These are phyloP conservation scores for Millerozyma acaciae DNA, from an alignment of 805 yeast species.

Conservation along the genomic window DNA sequence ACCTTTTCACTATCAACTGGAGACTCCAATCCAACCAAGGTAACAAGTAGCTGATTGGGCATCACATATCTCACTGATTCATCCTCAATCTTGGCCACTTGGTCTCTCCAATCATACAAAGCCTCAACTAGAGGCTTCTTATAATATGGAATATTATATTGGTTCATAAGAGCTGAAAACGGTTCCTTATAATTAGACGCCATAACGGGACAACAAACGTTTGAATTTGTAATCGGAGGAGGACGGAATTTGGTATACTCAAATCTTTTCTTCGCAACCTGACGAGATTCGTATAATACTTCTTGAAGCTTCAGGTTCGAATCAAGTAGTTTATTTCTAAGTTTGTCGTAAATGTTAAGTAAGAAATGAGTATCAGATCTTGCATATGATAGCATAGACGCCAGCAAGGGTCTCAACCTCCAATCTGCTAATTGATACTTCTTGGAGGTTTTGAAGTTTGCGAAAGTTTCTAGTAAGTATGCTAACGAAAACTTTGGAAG, in stretches of 20 bases:
- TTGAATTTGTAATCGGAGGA: conserved; percentile 11
- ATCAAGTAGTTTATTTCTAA: conserved; percentile 58
- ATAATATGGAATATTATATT: conserved; percentile 57
- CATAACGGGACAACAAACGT: conserved; percentile 48
- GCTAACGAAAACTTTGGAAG: conserved; percentile 83
- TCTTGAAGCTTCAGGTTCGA: conserved; percentile 39
- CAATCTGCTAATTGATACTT: conserved; percentile 96
- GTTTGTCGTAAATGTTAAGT: conserved; percentile 70
- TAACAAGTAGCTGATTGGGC: conserved; percentile 73
- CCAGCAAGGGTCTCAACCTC: conserved; percentile 82
- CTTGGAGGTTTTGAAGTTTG: conserved; percentile 82
- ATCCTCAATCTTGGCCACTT: conserved; percentile 66
- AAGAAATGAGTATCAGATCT: conserved; percentile 93
- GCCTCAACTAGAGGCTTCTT: conserved; percentile 54
- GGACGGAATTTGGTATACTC: conserved; percentile 73
- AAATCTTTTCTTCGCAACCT: conserved; percentile 75
- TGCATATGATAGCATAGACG: conserved; percentile 79
- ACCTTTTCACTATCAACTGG: conserved; percentile 62
- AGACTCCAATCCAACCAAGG: conserved; percentile 46
- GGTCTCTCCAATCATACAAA: conserved; percentile 82
- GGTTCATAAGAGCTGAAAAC: conserved; percentile 58
- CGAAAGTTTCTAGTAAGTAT: conserved; percentile 72
- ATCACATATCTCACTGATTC: conserved; percentile 81
- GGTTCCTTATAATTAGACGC: conserved; percentile 53
- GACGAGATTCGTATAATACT: conserved; percentile 71